Conservation (phyloP, 129 eudicot species). For the Heracleum sosnowskyi region DNA sequence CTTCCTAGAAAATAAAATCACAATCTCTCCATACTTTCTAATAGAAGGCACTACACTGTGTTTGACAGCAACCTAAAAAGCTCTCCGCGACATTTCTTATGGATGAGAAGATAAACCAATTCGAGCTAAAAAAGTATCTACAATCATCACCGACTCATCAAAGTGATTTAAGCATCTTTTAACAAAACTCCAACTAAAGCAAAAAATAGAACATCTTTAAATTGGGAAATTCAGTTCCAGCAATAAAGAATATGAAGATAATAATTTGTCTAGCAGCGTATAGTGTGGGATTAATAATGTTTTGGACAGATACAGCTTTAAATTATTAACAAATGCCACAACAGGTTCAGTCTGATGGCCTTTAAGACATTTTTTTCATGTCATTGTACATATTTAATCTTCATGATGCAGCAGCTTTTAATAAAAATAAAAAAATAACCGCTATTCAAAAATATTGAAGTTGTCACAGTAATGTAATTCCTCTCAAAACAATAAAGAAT, state of each 20-base stretch:
- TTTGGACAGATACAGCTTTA: neutral
- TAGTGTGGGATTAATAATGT: neutral
- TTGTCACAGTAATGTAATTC: neutral
- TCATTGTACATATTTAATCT: neutral
- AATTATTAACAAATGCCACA: neutral
- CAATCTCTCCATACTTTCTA: neutral
- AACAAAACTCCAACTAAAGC: neutral
- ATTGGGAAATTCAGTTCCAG: neutral
- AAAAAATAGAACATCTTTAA: neutral
- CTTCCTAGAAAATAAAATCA: neutral
- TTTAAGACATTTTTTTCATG: neutral
- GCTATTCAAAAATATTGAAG: neutral
- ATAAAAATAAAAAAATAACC: neutral
- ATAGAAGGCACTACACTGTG: neutral
- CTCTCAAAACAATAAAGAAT: neutral
- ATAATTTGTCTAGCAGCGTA: neutral
- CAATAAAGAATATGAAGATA: neutral
- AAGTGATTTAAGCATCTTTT: neutral
- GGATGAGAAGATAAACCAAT: neutral
- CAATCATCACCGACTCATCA: neutral
- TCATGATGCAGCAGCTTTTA: neutral
- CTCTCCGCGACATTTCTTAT: neutral
- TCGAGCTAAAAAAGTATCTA: neutral
- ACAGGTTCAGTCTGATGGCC: neutral
- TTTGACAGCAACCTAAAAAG: neutral